These are phyloP conservation scores for Lipomyces sp. DNA, from an alignment of 805 yeast genomes.

Conservation along the genomic window DNA sequence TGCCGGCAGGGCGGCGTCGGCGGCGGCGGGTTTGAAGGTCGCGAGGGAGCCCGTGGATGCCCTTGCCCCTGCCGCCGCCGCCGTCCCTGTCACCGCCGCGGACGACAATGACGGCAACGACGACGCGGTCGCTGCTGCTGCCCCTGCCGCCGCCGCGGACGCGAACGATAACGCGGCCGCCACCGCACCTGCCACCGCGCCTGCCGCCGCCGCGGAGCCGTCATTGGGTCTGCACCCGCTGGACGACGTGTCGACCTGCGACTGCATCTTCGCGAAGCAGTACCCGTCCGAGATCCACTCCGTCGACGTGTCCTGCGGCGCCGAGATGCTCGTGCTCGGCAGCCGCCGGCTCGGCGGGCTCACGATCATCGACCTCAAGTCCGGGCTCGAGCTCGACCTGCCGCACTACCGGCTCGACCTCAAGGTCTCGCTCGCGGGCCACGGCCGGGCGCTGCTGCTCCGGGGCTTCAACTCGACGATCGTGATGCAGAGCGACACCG, in stretches of 20 bases:
- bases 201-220: background rate
- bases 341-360: slow-evolving; percentile 31
- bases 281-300: slow-evolving; percentile 29
- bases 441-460: slow-evolving; percentile 22
- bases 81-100: background rate
- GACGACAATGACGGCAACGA: background rate
- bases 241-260: slow-evolving; percentile 5
- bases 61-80: background rate
- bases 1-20: background rate
- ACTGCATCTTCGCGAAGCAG: slow-evolving; percentile 19
- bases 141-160: background rate
- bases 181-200: background rate
- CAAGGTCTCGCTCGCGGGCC: slow-evolving; percentile 5
- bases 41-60: too few species aligned
- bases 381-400: slow-evolving; percentile 25
- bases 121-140: background rate
- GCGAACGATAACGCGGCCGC: background rate
- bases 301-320: slow-evolving; percentile 22
- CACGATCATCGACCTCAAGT: slow-evolving; percentile 19
- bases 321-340: slow-evolving; percentile 27
- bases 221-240: background rate
- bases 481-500: slow-evolving; percentile 23
- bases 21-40: background rate
- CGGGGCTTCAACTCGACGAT: slow-evolving; percentile 28
- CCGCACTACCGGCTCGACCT: slow-evolving; percentile 32